phyloP scores from a whole-genome alignment of 2,329 filamentous ascomycete genomes.

The Fusarium austroafricanum region DNA sequence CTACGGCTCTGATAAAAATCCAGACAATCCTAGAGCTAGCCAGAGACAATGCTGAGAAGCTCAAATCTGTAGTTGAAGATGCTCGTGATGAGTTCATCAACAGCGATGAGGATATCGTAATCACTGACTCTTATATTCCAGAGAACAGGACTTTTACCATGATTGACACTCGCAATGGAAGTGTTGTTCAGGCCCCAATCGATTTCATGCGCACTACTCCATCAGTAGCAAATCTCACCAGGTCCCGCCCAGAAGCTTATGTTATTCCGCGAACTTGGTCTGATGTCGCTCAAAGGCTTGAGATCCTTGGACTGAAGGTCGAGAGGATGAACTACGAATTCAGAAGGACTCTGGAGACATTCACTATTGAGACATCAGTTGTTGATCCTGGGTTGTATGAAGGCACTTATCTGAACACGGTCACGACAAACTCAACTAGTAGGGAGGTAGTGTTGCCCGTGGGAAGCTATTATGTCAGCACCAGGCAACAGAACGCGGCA shows the following conservation, averaged over 20 bases:
- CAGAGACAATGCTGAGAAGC: neutral
- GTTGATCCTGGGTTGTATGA: slow-evolving; percentile 15
- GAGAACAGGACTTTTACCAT: slow-evolving; percentile 14
- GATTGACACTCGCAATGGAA: slow-evolving; percentile 7
- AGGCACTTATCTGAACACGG: slow-evolving; percentile 12
- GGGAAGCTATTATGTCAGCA: slow-evolving; percentile 11
- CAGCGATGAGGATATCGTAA: slow-evolving; percentile 7
- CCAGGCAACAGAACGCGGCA: slow-evolving; percentile 17
- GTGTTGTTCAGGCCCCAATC: slow-evolving; percentile 1
- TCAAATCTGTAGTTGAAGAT: slow-evolving; percentile 8
- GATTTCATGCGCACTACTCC: slow-evolving; percentile 20
- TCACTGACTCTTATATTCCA: neutral
- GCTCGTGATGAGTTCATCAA: slow-evolving; percentile 13
- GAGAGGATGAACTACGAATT: slow-evolving; percentile 10
- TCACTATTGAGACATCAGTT: neutral
- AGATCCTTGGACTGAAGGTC: slow-evolving; percentile 1
- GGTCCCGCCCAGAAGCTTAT: slow-evolving; percentile 7
- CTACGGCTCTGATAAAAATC: slow-evolving; percentile 9
- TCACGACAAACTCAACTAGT: slow-evolving; percentile 7
- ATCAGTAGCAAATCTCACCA: slow-evolving; percentile 11
- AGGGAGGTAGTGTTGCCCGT: slow-evolving; percentile 2
- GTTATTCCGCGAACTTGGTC: slow-evolving; percentile 15
- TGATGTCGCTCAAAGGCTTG: neutral
- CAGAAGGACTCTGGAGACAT: neutral
- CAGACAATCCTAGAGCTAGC: slow-evolving; percentile 19